phyloP scores from a whole-genome alignment of 495 filamentous ascomycete species.

The Podospora australis region DNA sequence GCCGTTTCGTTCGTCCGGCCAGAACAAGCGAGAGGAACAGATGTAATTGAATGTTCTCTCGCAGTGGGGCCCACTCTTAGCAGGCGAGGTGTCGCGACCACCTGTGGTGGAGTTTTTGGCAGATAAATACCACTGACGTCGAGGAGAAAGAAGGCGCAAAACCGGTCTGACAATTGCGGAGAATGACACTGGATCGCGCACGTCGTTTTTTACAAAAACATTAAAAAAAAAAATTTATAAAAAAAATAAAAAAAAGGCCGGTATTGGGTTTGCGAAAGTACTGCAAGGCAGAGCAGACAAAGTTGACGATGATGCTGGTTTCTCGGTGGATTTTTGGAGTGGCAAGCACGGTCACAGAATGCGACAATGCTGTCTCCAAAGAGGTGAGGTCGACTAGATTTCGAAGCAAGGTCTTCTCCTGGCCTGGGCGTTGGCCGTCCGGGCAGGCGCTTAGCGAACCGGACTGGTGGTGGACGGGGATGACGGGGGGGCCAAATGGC shows the following conservation, averaged over 20 bases:
- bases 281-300: background rate
- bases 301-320: conserved; percentile 6
- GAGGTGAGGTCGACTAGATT: conserved; percentile 16
- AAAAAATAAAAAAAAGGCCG: background rate
- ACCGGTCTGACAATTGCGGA: conserved; percentile 7
- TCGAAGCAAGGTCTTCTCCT: conserved; percentile 9
- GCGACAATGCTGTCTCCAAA: conserved; percentile 8
- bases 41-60: conserved; percentile 13
- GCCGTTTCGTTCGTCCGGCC: too few relatives aligned
- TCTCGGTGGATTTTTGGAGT: conserved; percentile 4
- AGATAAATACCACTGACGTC: conserved; percentile 20
- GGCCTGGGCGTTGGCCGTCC: conserved; percentile 3
- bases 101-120: conserved; percentile 12
- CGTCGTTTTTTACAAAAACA: too few relatives aligned
- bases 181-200: conserved; percentile 5
- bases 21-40: too few relatives aligned
- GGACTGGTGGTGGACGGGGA: too few relatives aligned
- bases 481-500: conserved; percentile 5
- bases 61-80: conserved; percentile 5
- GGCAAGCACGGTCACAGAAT: conserved; percentile 12
- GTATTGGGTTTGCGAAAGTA: background rate
- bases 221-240: background rate
- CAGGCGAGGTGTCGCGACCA: conserved; percentile 9
- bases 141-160: conserved; percentile 11
- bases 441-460: conserved; percentile 12